Conservation (phyloP, 176 grass and related monocot genomes). For the Alopecurus myosuroides region DNA sequence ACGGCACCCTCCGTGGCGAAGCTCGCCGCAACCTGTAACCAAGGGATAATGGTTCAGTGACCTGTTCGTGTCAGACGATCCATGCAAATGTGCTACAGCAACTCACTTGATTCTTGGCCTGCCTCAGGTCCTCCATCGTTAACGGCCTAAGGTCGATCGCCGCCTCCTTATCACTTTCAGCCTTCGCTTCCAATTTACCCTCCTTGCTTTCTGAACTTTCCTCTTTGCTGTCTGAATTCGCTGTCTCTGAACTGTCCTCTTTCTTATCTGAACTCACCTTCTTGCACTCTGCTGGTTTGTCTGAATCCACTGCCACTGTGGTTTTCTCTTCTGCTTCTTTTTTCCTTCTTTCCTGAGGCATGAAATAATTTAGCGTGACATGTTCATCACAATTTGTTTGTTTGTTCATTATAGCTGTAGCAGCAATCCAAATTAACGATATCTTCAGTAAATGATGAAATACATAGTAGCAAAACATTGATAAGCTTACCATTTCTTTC, state of each 20-base stretch:
- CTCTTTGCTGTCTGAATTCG: constrained; percentile 1
- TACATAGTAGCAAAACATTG: neutral
- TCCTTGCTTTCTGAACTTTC: constrained; percentile 10
- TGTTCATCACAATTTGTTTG: neutral
- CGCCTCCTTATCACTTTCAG: constrained; percentile 28
- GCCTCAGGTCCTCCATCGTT: constrained; percentile 88
- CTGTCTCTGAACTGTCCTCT: neutral
- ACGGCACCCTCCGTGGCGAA: constrained; percentile 68
- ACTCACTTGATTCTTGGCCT: constrained; percentile 89
- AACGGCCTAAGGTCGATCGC: constrained; percentile 57
- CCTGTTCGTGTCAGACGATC: neutral
- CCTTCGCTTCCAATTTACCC: constrained; percentile 8
- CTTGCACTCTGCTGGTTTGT: neutral
- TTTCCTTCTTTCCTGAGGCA: constrained; percentile 42
- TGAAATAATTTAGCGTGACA: neutral
- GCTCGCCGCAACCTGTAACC: constrained; percentile 77
- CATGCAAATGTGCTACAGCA: too few relatives aligned
- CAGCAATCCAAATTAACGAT: neutral
- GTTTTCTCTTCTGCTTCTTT: constrained; percentile 32
- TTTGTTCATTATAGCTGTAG: neutral
- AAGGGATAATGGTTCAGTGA: neutral
- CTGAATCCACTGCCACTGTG: neutral
- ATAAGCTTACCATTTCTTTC: constrained; percentile 59
- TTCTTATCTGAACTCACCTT: constrained; percentile 4
- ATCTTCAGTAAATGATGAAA: neutral